phyloP scores from a whole-genome alignment of 257 asterid genomes.

The Solanum dulcamara region DNA sequence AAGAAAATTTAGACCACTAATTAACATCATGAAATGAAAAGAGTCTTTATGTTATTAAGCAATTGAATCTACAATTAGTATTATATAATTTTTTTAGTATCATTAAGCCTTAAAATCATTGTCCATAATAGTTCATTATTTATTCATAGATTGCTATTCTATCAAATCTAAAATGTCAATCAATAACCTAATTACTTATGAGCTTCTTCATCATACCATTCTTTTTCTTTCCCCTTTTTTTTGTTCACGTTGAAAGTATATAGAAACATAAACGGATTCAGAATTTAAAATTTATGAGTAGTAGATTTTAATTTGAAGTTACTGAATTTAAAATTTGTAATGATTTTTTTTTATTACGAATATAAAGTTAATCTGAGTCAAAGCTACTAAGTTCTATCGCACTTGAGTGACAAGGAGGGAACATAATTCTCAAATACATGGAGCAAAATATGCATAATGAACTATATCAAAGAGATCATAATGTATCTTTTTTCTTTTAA shows the following conservation, averaged over 20 bases:
- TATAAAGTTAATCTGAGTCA: too few relatives aligned
- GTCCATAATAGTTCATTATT: not conserved
- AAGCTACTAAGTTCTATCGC: not conserved
- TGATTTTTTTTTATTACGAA: too few relatives aligned
- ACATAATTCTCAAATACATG: not conserved
- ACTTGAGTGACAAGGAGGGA: not conserved
- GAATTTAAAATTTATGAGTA: not conserved
- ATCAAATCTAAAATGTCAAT: not conserved
- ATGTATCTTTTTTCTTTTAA: not conserved
- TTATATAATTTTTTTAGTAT: not conserved
- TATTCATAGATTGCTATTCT: not conserved
- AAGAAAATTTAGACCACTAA: not conserved
- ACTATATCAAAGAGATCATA: not conserved
- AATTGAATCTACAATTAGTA: not conserved
- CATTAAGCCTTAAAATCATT: not conserved
- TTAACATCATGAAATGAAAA: not conserved
- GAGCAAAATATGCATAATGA: not conserved
- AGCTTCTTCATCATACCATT: not conserved
- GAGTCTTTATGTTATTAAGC: not conserved
- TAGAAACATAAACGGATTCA: not conserved
- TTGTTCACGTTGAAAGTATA: not conserved
- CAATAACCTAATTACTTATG: not conserved
- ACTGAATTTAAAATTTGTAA: not conserved
- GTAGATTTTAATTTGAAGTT: not conserved
- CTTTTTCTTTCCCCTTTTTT: not conserved